Evolutionary conservation across 306 rosid genomes (phyloP), one percentile per base, ranked within the genome.

Genomic region (Sicyos edulis): DNA sequence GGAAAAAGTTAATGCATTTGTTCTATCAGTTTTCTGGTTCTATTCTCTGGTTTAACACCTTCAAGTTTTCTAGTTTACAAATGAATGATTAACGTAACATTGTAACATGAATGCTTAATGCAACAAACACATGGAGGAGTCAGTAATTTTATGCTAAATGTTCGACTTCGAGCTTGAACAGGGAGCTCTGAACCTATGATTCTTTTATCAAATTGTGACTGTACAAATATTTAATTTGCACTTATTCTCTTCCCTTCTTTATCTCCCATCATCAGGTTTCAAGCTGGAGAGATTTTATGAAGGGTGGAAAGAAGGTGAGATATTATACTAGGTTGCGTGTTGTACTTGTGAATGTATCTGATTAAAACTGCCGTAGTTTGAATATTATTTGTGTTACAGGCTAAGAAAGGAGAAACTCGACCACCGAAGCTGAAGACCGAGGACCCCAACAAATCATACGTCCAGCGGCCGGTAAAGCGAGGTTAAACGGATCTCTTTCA

Each of bases 231-330:
- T 34, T 45, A 17, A 62, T 16, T n/a, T 54, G n/a, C 66, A 49
- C 44, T 68, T 11, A 7, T 8, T 15, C 45, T 16, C 7, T 54
- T 73, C 54, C 34, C 52, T 62, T 49, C n/a, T 26, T 60, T 37
- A 37, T 40, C 29, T 32, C 77, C 78, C 15, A 56, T 78, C 52
- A 29, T 84, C 91, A 95, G 99, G 99, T 95, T 74, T 95, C 97
- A 63, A 95, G 99, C 82, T 91, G 99, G 99, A 89, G 99, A 79
- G 97, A 95, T 85, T 95, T 95, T 82, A 89, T 87, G 97, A 95
- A 87, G 84, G 85, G 89, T 64, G 99, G 99, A 80, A 95, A 91
- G 91, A 93, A 95, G 97, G 99, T 91, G 77, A 80, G 90, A 76
- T 79, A 54, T 44, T 50, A 24, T 24, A 22, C 45, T 13, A 10